Percentiles rank a stretch among this genome's conserved stretches.
Conservation (phyloP, 139 green algal genomes). For the Astrephomene gubernaculifera region DNA sequence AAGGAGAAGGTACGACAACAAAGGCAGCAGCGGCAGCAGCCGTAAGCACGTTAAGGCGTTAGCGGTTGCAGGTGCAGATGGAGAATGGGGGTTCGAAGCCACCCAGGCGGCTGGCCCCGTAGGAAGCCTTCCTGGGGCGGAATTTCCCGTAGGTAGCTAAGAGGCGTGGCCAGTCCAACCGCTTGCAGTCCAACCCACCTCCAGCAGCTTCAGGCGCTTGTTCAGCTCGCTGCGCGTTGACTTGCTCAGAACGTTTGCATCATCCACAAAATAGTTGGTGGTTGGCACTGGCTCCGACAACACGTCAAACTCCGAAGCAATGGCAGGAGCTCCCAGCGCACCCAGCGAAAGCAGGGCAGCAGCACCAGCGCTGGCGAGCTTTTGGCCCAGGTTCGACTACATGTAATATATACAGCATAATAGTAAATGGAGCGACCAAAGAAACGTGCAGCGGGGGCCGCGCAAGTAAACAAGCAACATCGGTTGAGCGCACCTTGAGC, state of each 20-base stretch:
- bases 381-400: conserved; percentile 38
- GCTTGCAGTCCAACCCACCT: conserved; percentile 78
- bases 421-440: background rate
- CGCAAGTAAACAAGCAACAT: background rate
- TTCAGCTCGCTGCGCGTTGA: conserved; percentile 78
- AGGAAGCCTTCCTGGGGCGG: no score
- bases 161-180: no score
- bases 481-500: conserved; percentile 21
- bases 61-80: no score
- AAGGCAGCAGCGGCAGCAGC: no score
- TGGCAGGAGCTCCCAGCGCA: conserved; percentile 37
- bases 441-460: background rate
- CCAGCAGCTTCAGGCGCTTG: conserved; percentile 82
- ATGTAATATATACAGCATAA: background rate
- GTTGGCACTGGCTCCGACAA: conserved; percentile 76
- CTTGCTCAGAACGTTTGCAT: conserved; percentile 88
- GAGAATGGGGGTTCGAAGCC: no score
- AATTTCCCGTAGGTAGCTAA: no score
- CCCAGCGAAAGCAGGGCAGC: conserved; percentile 47
- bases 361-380: conserved; percentile 47
- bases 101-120: no score
- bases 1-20: no score
- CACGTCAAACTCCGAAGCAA: conserved; percentile 89
- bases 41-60: no score
- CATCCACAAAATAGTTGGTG: conserved; percentile 90